phyloP scores from a whole-genome alignment of 2,329 filamentous ascomycete genomes.

The Fusarium beomiforme region DNA sequence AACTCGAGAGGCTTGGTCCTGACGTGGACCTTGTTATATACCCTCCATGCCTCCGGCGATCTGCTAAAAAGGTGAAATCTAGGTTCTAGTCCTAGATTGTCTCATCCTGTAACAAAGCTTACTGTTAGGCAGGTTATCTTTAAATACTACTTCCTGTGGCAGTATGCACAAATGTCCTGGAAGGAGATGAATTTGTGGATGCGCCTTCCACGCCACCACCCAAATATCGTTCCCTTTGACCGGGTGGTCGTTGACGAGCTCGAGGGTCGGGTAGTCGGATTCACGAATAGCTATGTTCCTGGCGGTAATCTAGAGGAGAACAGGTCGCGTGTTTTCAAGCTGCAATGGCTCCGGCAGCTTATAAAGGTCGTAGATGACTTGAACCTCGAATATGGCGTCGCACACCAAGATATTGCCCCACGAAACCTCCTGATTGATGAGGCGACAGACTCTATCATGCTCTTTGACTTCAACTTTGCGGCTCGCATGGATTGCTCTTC shows the following conservation, averaged over 20 bases:
- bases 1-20: constrained; percentile 42
- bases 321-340: constrained; percentile 45
- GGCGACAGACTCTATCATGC: constrained; percentile 44
- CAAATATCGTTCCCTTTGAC: constrained; percentile 49
- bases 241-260: constrained; percentile 47
- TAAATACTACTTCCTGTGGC: constrained; percentile 47
- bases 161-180: constrained; percentile 40
- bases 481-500: constrained; percentile 27
- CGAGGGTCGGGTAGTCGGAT: constrained; percentile 47
- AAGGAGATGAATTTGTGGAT: constrained; percentile 48
- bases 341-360: constrained; percentile 51
- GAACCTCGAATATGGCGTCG: constrained; percentile 50
- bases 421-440: constrained; percentile 52
- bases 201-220: constrained; percentile 49
- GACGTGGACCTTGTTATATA: constrained; percentile 39
- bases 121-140: constrained; percentile 36
- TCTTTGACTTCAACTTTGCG: constrained; percentile 52
- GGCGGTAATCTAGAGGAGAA: constrained; percentile 46
- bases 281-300: constrained; percentile 46
- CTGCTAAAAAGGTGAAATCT: neutral
- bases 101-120: neutral
- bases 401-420: constrained; percentile 52
- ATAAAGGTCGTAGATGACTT: constrained; percentile 45
- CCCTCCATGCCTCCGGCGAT: accelerated
- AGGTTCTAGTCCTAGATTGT: neutral